These are phyloP conservation scores for Nyctanthes arbortristis DNA, from an alignment of 257 asterid species.

Conservation along the genomic window DNA sequence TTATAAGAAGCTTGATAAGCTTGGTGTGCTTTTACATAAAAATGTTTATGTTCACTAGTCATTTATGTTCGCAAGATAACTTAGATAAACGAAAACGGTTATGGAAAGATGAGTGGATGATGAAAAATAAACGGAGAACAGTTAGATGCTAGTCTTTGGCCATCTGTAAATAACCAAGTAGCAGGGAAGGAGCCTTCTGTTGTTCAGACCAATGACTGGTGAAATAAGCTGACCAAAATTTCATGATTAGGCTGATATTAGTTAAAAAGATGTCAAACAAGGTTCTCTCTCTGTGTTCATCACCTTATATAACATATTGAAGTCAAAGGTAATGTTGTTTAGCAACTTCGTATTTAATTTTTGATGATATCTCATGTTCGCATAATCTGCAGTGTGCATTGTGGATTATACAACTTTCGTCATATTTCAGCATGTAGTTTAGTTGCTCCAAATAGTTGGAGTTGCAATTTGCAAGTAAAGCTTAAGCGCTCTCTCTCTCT, in stretches of 20 bases:
- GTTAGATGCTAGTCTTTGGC: not conserved
- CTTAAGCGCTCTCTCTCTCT: too few species aligned
- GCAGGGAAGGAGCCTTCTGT: not conserved
- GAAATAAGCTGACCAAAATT: not conserved
- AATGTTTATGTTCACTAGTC: not conserved
- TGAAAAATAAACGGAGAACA: slow-evolving; percentile 6
- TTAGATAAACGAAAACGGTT: not conserved
- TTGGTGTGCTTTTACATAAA: not conserved
- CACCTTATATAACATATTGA: not conserved
- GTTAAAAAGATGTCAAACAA: slow-evolving; percentile 2
- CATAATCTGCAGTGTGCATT: not conserved
- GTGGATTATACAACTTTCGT: not conserved
- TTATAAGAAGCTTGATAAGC: not conserved
- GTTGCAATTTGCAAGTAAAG: too few species aligned
- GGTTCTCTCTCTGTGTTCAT: not conserved
- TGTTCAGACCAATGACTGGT: not conserved
- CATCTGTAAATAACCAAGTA: not conserved
- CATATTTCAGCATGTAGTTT: not conserved
- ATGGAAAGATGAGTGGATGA: not conserved
- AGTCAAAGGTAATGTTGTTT: not conserved
- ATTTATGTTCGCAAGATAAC: not conserved
- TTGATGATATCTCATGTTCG: not conserved
- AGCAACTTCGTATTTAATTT: not conserved
- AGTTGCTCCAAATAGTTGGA: not conserved
- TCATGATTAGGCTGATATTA: not conserved